phyloP scores from a whole-genome alignment of 768 basidiomycete species.

The Lactarius sp. region DNA sequence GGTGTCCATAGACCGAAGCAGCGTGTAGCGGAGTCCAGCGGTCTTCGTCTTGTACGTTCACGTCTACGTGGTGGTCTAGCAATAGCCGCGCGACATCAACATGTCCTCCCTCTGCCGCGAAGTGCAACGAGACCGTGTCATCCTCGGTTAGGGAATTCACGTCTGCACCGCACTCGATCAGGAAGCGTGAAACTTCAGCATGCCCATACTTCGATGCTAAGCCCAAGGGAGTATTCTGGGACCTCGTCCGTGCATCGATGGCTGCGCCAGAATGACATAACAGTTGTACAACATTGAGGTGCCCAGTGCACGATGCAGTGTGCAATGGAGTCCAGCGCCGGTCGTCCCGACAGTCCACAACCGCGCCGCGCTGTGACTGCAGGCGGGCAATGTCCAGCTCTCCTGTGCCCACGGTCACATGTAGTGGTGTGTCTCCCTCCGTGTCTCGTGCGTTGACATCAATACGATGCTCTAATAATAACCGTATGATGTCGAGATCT shows the following conservation, averaged over 20 bases:
- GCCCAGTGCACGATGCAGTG: too few relatives aligned
- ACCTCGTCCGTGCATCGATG: too few relatives aligned
- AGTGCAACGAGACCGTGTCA: not conserved
- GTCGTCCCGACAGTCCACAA: not conserved
- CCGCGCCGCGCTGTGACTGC: not conserved
- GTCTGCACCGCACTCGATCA: too few relatives aligned
- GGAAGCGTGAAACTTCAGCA: too few relatives aligned
- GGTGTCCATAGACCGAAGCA: not conserved
- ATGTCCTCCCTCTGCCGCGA: not conserved
- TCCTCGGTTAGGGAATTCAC: too few relatives aligned
- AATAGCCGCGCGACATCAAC: not conserved
- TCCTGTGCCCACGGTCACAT: too few relatives aligned
- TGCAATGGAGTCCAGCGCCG: not conserved
- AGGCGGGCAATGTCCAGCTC: too few relatives aligned
- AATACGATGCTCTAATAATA: not conserved
- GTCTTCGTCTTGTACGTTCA: not conserved
- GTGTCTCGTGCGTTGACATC: not conserved
- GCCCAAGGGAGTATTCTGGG: too few relatives aligned
- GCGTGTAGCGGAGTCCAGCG: slow-evolving; percentile 1
- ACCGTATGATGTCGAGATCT: not conserved
- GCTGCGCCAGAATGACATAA: too few relatives aligned
- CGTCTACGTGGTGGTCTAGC: not conserved
- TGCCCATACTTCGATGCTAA: too few relatives aligned
- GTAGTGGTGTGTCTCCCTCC: too few relatives aligned
- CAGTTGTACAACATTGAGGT: too few relatives aligned